Evolutionary conservation across 495 filamentous ascomycete genomes (phyloP), one percentile per base, ranked within the genome.

Genomic region (Neurospora sp.): DNA sequence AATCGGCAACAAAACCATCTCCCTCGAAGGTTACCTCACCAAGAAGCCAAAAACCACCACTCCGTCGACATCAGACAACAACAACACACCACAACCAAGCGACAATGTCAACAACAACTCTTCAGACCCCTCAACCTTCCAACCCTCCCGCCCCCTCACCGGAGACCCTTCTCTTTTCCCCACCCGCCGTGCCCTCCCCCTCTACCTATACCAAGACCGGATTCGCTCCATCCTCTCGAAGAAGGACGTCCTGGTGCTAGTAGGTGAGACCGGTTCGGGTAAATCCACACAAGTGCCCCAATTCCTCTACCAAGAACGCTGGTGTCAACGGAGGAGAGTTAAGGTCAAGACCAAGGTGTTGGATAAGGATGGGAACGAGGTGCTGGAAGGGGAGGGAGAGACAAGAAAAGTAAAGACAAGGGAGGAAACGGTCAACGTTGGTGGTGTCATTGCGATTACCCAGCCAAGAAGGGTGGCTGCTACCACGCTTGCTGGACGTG

Each of bases 211-310:
- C 73, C 90, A 88, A 70, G 83, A 89, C 37, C 87, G 90, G 37
- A 94, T 99, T 70, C 89, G 90, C 4, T 76, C 84, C 38, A 83
- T 85, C 5, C 81, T 98, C 22, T 84, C 83, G 16, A 80, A 90
- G 10, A 89, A 91, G 59, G 88, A 98, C 79, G 88, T 97, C 31
- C 85, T 98, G 71, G 84, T 99, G 0, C 83, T 99, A 39, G 90
- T 95, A 31, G 96, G 96, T 81, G 94, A 97, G 77, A 99, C 96
- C 1, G 96, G 96, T 79, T 94, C 91, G 42, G 96, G 96, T 77
- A 99, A 99, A 83, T 94, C 91, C 85, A 99, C 96, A 1, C 96
- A 99, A 80, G 91, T 97, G 12, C 95, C 94, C 0, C 96, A 98
- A 75, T 97, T 97, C 66, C 83, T 99, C 18, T 86, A 90, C 44